Percentiles rank a stretch among this genome's conserved stretches.
phyloP scores from a whole-genome alignment of 495 filamentous ascomycete species.

The Xylaria acuta region DNA sequence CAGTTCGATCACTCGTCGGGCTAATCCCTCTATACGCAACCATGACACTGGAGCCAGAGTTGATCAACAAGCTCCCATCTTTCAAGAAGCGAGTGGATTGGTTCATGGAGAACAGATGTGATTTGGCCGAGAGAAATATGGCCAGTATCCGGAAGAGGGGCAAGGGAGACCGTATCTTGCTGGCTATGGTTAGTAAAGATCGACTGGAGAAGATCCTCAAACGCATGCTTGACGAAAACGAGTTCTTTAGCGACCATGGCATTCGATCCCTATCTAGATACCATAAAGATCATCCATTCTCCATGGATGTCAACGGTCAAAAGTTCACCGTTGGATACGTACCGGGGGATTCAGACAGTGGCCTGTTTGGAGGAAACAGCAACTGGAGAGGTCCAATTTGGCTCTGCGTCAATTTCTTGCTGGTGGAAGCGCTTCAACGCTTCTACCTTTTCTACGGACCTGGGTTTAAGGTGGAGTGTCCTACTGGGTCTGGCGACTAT shows the following conservation, averaged over 20 bases:
- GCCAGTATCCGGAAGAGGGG: constrained; percentile 87
- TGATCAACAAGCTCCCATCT: constrained; percentile 89
- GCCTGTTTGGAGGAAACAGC: constrained; percentile 94
- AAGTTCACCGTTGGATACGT: constrained; percentile 88
- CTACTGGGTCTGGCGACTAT: constrained; percentile 88
- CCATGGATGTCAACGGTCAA: constrained; percentile 95
- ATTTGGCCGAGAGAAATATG: constrained; percentile 90
- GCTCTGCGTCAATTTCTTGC: constrained; percentile 94
- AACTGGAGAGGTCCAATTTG: constrained; percentile 96
- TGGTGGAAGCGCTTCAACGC: constrained; percentile 88
- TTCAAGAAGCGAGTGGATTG: constrained; percentile 93
- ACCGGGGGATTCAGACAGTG: constrained; percentile 91
- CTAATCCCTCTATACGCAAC: constrained; percentile 93
- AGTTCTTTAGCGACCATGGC: constrained; percentile 89
- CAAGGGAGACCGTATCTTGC: constrained; percentile 82
- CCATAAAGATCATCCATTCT: constrained; percentile 87
- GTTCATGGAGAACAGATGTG: constrained; percentile 86
- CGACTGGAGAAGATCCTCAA: constrained; percentile 83
- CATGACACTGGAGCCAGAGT: constrained; percentile 87
- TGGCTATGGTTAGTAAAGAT: constrained; percentile 89
- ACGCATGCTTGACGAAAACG: constrained; percentile 91
- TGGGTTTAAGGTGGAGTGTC: constrained; percentile 86
- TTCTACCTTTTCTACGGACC: constrained; percentile 97
- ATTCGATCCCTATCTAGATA: constrained; percentile 94
- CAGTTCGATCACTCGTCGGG: constrained; percentile 88